Evolutionary conservation across 257 asterid genomes (phyloP).

Genomic region (Lantana camara): DNA sequence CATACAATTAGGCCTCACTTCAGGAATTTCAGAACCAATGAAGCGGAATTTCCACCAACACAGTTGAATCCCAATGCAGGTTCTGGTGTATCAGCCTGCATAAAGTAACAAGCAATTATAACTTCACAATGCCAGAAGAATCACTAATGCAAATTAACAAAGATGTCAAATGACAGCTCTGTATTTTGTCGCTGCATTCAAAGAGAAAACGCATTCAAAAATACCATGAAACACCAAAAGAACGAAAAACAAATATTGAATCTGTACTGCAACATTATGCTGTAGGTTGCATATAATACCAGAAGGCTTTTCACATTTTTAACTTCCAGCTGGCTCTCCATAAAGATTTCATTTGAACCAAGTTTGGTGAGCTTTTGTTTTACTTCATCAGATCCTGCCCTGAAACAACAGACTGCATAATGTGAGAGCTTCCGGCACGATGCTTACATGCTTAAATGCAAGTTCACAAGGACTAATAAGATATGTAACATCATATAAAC

Average conservation of each 20-base stretch:
- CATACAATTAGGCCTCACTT: slow-evolving; percentile 48
- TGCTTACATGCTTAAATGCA: slow-evolving; percentile 5
- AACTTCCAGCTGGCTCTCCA: slow-evolving; percentile 81
- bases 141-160: slow-evolving; percentile 11
- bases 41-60: slow-evolving; percentile 95
- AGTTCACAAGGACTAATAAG: slow-evolving; percentile 6
- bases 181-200: slow-evolving; percentile 2
- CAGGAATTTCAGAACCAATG: slow-evolving; percentile 79
- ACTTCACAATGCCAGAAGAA: slow-evolving; percentile 20
- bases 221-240: neutral
- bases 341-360: slow-evolving; percentile 87
- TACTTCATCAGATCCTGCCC: slow-evolving; percentile 87
- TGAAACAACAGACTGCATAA: slow-evolving; percentile 36
- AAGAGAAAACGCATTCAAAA: neutral
- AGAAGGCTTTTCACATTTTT: slow-evolving; percentile 75
- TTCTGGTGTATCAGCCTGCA: slow-evolving; percentile 75
- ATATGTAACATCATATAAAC: slow-evolving; percentile 8
- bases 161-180: slow-evolving; percentile 6
- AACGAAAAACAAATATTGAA: neutral
- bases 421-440: slow-evolving; percentile 26
- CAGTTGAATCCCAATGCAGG: slow-evolving; percentile 91
- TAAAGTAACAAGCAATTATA: slow-evolving; percentile 4
- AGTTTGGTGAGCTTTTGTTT: slow-evolving; percentile 76
- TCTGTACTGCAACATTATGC: neutral
- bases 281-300: slow-evolving; percentile 46